Base-by-base conservation (phyloP, 2,329 filamentous ascomycete genomes). In the Trichothecium roseum region DNA sequence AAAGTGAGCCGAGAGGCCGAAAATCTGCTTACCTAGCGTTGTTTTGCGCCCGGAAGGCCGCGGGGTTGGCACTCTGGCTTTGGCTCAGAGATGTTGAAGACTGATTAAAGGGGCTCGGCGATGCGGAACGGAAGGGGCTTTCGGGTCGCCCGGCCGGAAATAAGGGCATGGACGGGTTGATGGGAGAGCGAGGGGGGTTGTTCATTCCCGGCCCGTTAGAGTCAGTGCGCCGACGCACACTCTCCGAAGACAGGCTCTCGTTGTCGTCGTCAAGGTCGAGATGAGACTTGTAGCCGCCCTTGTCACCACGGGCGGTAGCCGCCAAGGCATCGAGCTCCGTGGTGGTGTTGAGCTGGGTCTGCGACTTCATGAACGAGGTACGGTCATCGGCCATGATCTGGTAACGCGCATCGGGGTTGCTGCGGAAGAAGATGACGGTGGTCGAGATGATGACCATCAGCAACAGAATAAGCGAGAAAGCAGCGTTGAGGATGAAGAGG, bases 341-440 rank as follows among this genome's bases (percentile, higher is more conserved):
- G 4, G 81, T 85, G 13, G 69, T 63, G 31, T 61, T 74, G 36
- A 94, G 67, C 51, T 89, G 81, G 5, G 84, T 84, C 57, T 91
- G 84, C 12, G 87, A 94, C 68, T 95, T 95, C 78, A 95, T 94
- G 64, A 96, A 95, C 8, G 88, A 95, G 35, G 85, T 86, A 49
- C 89, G 81, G 59, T 96, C 89, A 51, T 96, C 89, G 37, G 83
- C 82, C 88, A 96, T 95, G 50, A 86, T 87, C 60, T 94, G 86
- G 62, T 96, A 96, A 42, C 88, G 81, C 29, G 83, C 85, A 55
- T 96, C 89, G 16, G 89, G 89, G 62, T 95, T 93, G 72, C 93
- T 93, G 42, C 85, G 84, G 55, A 86, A 76, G 52, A 95, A 78
- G 32, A 85, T 83, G 45, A 89, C 49, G 5, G 54, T 51, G 15